phyloP scores from a whole-genome alignment of 1,284 basidiomycete species.

The Wallemia mellicola region DNA sequence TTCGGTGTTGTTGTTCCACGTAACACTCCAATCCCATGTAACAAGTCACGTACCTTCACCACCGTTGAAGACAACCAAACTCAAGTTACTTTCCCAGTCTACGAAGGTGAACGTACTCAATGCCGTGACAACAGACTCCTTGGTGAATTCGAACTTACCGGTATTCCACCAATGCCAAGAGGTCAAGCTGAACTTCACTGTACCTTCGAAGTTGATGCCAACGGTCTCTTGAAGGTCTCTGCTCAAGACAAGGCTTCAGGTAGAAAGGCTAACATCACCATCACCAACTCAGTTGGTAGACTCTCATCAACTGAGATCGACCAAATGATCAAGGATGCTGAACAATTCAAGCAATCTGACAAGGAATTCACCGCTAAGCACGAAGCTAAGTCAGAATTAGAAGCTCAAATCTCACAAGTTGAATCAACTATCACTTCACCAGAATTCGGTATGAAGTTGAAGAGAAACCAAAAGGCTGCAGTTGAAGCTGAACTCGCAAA shows the following conservation, averaged over 20 bases:
- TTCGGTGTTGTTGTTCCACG: constrained; percentile 88
- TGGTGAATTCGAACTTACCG: constrained; percentile 87
- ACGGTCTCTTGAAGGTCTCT: constrained; percentile 82
- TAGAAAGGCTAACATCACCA: constrained; percentile 73
- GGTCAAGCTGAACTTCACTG: constrained; percentile 74
- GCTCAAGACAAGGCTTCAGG: constrained; percentile 81
- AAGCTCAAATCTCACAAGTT: constrained; percentile 79
- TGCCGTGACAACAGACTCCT: constrained; percentile 90
- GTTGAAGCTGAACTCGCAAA: constrained; percentile 86
- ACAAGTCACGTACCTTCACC: constrained; percentile 84
- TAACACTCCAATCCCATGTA: constrained; percentile 89
- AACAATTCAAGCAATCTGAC: constrained; percentile 83
- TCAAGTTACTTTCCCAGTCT: constrained; percentile 87
- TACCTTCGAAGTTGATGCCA: constrained; percentile 81
- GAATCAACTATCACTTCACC: constrained; percentile 76
- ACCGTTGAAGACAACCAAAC: constrained; percentile 98
- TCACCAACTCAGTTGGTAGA: constrained; percentile 85
- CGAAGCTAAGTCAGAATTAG: constrained; percentile 84
- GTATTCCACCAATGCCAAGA: constrained; percentile 86
- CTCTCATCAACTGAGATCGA: constrained; percentile 80
- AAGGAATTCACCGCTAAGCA: constrained; percentile 86
- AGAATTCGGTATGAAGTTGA: constrained; percentile 86
- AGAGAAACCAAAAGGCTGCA: constrained; percentile 69
- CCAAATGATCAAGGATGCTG: constrained; percentile 94
- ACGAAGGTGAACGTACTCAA: constrained; percentile 90